These are phyloP conservation scores for Coccomyxa subellipsoidea DNA, from an alignment of 163 green algal species.

Conservation along the genomic window DNA sequence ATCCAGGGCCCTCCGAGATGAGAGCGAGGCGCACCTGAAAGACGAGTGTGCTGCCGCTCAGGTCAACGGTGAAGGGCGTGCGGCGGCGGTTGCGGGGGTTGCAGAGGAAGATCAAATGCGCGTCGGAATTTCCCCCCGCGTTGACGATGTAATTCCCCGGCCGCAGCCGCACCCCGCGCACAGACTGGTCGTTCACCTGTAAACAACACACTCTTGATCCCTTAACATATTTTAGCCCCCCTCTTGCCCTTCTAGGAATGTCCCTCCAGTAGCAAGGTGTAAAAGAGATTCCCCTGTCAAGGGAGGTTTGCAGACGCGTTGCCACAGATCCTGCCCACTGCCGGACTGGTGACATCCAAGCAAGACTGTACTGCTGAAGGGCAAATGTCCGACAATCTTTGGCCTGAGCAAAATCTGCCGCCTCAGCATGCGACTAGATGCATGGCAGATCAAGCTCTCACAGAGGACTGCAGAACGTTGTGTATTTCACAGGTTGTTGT, in stretches of 20 bases:
- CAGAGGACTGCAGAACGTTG: too few species aligned
- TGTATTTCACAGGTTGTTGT: not conserved
- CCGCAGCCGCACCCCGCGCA: not conserved
- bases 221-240: not conserved
- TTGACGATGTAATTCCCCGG: not conserved
- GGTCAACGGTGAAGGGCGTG: not conserved
- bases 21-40: slow-evolving; percentile 3
- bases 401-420: not conserved
- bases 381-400: too few species aligned
- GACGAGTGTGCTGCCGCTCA: slow-evolving; percentile 1
- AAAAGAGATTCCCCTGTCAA: not conserved
- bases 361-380: too few species aligned
- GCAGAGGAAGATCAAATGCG: not conserved
- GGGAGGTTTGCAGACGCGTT: not conserved
- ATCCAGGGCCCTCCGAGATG: too few species aligned
- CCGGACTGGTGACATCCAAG: too few species aligned
- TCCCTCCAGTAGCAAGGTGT: not conserved
- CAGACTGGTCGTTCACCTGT: not conserved
- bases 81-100: not conserved
- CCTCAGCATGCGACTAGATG: not conserved
- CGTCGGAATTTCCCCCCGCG: not conserved
- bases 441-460: too few species aligned
- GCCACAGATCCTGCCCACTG: too few species aligned
- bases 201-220: not conserved
- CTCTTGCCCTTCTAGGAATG: not conserved